Evolutionary conservation across 805 yeast species (phyloP).

Genomic region (Saturnispora ahearnii): DNA sequence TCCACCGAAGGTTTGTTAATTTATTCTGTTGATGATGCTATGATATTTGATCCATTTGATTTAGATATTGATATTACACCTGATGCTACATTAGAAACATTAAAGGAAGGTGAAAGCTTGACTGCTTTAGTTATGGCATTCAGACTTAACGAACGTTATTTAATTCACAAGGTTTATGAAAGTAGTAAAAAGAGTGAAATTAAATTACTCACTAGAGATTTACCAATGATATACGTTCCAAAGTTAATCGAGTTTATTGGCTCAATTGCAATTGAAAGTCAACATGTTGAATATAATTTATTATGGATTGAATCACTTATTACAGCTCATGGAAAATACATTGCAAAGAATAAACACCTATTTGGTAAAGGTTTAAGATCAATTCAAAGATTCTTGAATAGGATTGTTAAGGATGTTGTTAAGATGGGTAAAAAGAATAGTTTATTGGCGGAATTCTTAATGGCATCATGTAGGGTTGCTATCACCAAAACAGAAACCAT

Average conservation of each 20-base stretch:
- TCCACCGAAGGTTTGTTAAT: slow-evolving; percentile 88
- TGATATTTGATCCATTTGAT: slow-evolving; percentile 89
- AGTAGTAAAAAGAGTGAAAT: slow-evolving; percentile 64
- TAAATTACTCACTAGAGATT: slow-evolving; percentile 49
- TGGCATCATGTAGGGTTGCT: slow-evolving; percentile 14
- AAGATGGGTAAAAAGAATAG: slow-evolving; percentile 43
- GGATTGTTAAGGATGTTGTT: slow-evolving; percentile 68
- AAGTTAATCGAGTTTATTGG: slow-evolving; percentile 64
- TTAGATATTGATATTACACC: slow-evolving; percentile 90
- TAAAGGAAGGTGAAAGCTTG: slow-evolving; percentile 54
- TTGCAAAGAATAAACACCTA: slow-evolving; percentile 50
- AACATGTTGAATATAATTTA: slow-evolving; percentile 76
- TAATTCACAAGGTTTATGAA: slow-evolving; percentile 69
- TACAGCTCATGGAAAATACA: slow-evolving; percentile 67
- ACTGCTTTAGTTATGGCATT: slow-evolving; percentile 87
- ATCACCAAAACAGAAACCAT: slow-evolving; percentile 12
- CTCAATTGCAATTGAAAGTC: slow-evolving; percentile 54
- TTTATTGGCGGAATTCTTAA: slow-evolving; percentile 45
- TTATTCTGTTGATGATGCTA: slow-evolving; percentile 66
- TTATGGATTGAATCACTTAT: slow-evolving; percentile 70
- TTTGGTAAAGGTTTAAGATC: slow-evolving; percentile 59
- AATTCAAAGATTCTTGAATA: slow-evolving; percentile 64
- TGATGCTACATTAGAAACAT: slow-evolving; percentile 52
- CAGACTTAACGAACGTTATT: slow-evolving; percentile 72
- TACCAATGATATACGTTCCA: slow-evolving; percentile 72